Conservation (phyloP, 2,329 filamentous ascomycete genomes). For the Neopestalotiopsis clavispora region DNA sequence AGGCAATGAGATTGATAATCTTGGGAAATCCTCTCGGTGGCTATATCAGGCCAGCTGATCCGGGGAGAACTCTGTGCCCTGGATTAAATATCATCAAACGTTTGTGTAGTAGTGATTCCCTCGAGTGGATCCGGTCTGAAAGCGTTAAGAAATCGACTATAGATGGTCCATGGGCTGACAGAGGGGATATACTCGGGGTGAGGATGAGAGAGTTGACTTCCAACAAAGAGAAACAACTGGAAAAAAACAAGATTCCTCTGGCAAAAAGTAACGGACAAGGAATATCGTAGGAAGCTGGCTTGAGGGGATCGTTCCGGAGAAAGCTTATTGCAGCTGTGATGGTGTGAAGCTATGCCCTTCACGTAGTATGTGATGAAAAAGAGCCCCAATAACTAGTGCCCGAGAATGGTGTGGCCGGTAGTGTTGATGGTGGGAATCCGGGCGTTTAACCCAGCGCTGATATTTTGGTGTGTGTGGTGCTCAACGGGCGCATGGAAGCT, state of each 20-base stretch:
- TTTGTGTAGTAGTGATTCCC: background rate
- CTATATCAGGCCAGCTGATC: conserved; percentile 18
- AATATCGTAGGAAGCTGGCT: conserved; percentile 2
- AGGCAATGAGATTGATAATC: background rate
- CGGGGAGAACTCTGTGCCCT: conserved; percentile 9
- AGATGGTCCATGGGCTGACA: background rate
- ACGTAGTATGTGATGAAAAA: conserved; percentile 9
- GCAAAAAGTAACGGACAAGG: conserved; percentile 9
- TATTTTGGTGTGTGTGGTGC: conserved; percentile 23
- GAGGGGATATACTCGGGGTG: background rate
- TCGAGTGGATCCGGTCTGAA: background rate
- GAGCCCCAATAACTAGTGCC: background rate
- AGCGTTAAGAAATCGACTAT: background rate
- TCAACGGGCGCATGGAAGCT: background rate
- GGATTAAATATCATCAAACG: conserved; percentile 15
- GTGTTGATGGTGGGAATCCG: conserved; percentile 16
- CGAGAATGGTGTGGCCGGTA: conserved; percentile 16
- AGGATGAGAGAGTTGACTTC: background rate
- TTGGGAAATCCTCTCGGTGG: background rate
- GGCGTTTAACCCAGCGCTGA: conserved; percentile 21
- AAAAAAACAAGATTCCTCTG: background rate
- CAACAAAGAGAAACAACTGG: background rate
- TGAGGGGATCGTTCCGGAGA: conserved; percentile 7
- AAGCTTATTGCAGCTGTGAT: conserved; percentile 18
- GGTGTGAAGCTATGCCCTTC: conserved; percentile 6